Evolutionary conservation across 768 basidiomycete species (phyloP).

Genomic region (Leccinum arenicola): DNA sequence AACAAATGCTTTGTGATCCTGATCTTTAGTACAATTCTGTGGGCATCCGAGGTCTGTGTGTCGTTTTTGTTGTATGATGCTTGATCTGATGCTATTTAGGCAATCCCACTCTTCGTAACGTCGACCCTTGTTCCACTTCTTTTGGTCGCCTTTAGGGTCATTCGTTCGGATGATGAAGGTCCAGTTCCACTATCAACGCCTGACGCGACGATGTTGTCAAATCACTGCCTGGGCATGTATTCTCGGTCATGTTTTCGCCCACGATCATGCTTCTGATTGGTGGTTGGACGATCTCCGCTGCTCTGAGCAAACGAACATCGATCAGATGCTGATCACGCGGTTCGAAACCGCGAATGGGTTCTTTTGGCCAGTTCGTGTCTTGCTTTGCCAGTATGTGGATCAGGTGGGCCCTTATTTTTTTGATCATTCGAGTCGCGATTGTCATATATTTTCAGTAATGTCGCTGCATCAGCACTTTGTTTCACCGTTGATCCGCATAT

Average conservation of each 20-base stretch:
- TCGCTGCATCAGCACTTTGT: slow-evolving; percentile 95
- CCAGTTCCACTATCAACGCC: too few relatives aligned
- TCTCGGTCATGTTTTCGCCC: too few relatives aligned
- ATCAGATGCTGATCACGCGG: too few relatives aligned
- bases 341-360: too few relatives aligned
- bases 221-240: too few relatives aligned
- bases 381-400: neutral
- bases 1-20: slow-evolving; percentile 77
- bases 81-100: slow-evolving; percentile 43
- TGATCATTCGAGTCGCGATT: neutral
- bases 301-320: too few relatives aligned
- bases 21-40: slow-evolving; percentile 85
- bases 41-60: slow-evolving; percentile 83
- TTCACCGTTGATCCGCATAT: slow-evolving; percentile 89
- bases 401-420: neutral
- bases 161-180: slow-evolving; percentile 38
- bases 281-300: too few relatives aligned
- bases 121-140: slow-evolving; percentile 61
- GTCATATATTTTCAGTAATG: slow-evolving; percentile 58
- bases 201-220: too few relatives aligned
- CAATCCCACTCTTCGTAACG: slow-evolving; percentile 95
- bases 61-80: neutral
- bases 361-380: too few relatives aligned
- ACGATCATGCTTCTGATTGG: too few relatives aligned
- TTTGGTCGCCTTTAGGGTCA: slow-evolving; percentile 66